Percentiles rank a stretch among this genome's conserved stretches.
Evolutionary conservation across 169 alveolate genomes (phyloP).

Genomic region (Eimeria acervulina): DNA sequence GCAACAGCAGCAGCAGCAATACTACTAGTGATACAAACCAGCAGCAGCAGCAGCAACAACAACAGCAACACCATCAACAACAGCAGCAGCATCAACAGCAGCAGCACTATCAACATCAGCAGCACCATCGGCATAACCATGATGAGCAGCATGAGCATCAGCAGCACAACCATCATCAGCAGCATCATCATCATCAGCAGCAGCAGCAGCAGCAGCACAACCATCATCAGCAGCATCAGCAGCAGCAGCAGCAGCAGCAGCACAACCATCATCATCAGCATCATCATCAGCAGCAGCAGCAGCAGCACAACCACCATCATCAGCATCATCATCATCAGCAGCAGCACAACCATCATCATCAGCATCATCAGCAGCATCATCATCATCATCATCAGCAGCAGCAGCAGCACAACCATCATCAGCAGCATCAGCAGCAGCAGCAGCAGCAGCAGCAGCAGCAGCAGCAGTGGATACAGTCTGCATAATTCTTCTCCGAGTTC

Average conservation of each 20-base stretch:
- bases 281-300: background rate
- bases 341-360: background rate
- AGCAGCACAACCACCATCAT: no score
- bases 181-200: background rate
- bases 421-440: constrained; percentile 4
- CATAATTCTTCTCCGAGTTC: background rate
- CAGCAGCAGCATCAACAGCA: background rate
- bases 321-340: background rate
- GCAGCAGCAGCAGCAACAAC: constrained; percentile 36
- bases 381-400: no score
- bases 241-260: background rate
- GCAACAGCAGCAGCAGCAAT: background rate
- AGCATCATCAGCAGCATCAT: no score
- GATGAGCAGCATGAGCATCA: background rate
- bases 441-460: constrained; percentile 56
- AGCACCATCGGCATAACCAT: background rate
- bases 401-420: background rate
- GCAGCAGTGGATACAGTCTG: constrained; percentile 5
- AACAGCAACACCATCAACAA: background rate
- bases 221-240: constrained; percentile 9
- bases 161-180: background rate
- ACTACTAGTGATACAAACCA: background rate
- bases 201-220: background rate
- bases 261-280: no score
- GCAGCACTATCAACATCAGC: constrained; percentile 9